Conservation (phyloP, 164 flowering plant species). For the Warburgia ugandensis region DNA sequence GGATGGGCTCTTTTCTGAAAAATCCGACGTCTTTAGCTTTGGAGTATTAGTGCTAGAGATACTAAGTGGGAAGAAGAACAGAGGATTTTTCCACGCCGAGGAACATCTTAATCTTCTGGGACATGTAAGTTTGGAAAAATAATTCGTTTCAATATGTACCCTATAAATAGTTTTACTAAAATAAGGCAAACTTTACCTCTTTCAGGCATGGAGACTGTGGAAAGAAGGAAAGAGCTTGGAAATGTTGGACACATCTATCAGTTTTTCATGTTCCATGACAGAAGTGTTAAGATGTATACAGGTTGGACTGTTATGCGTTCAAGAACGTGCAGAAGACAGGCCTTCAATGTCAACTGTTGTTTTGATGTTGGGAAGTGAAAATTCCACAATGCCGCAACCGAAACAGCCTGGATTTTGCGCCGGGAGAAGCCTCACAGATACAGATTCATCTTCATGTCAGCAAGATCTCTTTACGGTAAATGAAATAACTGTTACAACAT, state of each 20-base stretch:
- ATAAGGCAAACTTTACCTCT: not conserved
- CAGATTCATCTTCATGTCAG: constrained; percentile 1
- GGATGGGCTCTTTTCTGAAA: constrained; percentile 33
- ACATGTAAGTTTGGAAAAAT: constrained; percentile 16
- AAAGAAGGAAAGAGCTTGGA: constrained; percentile 7
- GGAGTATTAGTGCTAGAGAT: constrained; percentile 38
- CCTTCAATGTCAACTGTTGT: constrained; percentile 11
- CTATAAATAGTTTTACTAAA: not conserved
- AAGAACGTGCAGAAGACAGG: constrained; percentile 12
- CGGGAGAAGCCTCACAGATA: constrained; percentile 3
- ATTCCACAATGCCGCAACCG: constrained; percentile 16
- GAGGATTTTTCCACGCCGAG: constrained; percentile 20
- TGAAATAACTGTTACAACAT: constrained; percentile 7
- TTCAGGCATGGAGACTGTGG: constrained; percentile 14
- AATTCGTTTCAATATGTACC: not conserved
- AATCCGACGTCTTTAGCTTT: constrained; percentile 54
- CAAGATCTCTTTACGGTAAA: not conserved
- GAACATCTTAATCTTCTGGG: constrained; percentile 23
- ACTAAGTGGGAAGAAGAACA: constrained; percentile 25
- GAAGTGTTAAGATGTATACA: constrained; percentile 11
- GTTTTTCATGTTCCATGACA: not conserved
- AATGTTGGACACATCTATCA: constrained; percentile 6
- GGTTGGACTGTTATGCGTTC: constrained; percentile 13
- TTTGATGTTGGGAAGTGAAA: constrained; percentile 8
- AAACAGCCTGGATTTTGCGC: constrained; percentile 23